Base-by-base conservation (phyloP, 495 filamentous ascomycete genomes). In the Xanthoparmelia taractica region DNA sequence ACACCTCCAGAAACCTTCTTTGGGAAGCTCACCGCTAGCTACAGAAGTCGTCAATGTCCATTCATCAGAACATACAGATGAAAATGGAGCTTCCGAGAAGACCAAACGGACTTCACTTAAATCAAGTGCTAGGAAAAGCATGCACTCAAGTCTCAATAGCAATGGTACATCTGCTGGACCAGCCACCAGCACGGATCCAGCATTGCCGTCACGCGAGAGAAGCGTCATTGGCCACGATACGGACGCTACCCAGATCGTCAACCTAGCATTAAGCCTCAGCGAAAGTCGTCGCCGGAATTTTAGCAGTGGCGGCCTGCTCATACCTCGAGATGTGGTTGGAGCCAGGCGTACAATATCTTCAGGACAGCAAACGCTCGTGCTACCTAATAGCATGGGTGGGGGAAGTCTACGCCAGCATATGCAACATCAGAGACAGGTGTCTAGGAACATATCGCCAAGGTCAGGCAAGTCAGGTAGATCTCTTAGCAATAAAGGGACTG, bases 171-270 rank as follows among this genome's bases (percentile, higher is more conserved):
- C 58, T 37, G 47, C 40, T 20, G 59, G 27, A 29, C 52, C 48
- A 29, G 34, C 48, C 6, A 47, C 43, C 15, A 61, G 41, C 13
- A 18, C 34, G 48, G 56, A 52, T n/a, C 20, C 56, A 15, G 37
- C 20, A 20, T 27, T 25, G 57, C 48, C 34, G 31, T 38, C 25
- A n/a, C 47, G 34, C 38, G 48, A 15, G 33, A 59, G 54, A 45
- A 57, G 65, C 52, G 52, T 69, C 10, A 57, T 69, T 45, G 78
- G 76, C 0, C 68, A 88, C 17, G 88, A 91, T 73, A 76, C 82
- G 23, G 91, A 97, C 67, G 85, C 90, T 27, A 79, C 88, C 25
- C 88, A 96, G 72, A 92, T 97, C 63, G 90, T 97, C 43, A 91
- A 88, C 68, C 86, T 97, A 73, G 92, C 92, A 2, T 75, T 97